Conservation (phyloP, 139 green algal genomes). For the Medakamo hakoo region DNA sequence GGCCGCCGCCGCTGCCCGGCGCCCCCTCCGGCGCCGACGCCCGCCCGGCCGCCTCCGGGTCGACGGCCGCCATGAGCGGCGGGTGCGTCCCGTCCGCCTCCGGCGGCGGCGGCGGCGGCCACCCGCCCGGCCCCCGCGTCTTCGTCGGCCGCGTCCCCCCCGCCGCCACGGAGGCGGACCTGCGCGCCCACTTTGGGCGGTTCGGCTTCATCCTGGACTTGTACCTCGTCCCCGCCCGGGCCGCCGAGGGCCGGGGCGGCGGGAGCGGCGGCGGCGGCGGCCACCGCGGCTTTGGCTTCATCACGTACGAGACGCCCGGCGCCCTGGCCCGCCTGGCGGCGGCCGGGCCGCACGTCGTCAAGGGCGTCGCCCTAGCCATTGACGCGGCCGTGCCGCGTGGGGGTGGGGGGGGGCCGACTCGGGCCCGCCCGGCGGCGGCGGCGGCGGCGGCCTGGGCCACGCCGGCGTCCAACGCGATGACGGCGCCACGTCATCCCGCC, state of each 20-base stretch:
- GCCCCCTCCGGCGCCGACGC: background rate
- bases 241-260: background rate
- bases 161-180: slow-evolving; percentile 61
- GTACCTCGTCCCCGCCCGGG: slow-evolving; percentile 48
- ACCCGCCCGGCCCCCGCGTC: slow-evolving; percentile 52
- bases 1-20: background rate
- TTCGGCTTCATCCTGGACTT: slow-evolving; percentile 86
- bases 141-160: slow-evolving; percentile 81
- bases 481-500: background rate
- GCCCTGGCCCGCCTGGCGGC: slow-evolving; percentile 39
- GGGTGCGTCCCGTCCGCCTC: background rate
- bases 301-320: slow-evolving; percentile 80
- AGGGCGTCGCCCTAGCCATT: slow-evolving; percentile 27
- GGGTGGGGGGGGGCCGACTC: background rate
- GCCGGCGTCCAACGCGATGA: background rate
- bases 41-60: background rate
- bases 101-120: background rate
- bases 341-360: slow-evolving; percentile 26
- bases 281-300: slow-evolving; percentile 80
- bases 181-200: slow-evolving; percentile 63
- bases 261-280: slow-evolving; percentile 36
- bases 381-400: slow-evolving; percentile 17
- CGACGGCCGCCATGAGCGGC: background rate
- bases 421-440: background rate
- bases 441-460: background rate